Evolutionary conservation across 2,329 filamentous ascomycete species (phyloP), one percentile per base, ranked within the genome.

Genomic region (Diaporthe ampelina): DNA sequence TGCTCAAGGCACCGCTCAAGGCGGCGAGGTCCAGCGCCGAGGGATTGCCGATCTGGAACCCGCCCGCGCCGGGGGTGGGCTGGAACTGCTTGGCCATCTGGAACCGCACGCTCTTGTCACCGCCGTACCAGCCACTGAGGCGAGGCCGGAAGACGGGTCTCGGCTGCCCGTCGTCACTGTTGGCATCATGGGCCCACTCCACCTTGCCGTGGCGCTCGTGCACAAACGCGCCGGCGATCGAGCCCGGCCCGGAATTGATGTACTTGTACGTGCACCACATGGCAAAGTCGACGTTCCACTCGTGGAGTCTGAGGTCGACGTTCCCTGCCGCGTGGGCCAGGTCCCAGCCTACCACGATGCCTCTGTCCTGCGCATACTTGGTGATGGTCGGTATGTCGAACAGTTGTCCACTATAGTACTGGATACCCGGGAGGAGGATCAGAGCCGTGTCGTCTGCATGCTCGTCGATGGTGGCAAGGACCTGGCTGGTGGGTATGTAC

Each of bases 241-340:
- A 89, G 5, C 95, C 95, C 0, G 95, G 94, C 0, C 95, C 95
- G 35, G 92, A 91, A 81, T 97, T 97, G 81, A 97, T 89, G 85
- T 98, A 98, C 85, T 98, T 98, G 88, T 98, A 98, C 24, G 93
- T 95, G 83, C 95, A 98, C 95, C 95, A 98, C 71, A 90, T 94
- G 21, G 95, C 95, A 79, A 97, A 97, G 82, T 98, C 95, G 45
- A 97, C 94, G 77, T 94, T 89, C 95, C 95, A 98, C 78, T 96
- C 94, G 82, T 97, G 95, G 26, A 98, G 87, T 74, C 87, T 84
- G 24, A 98, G 84, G 54, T 93, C 91, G 2, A 97, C 94, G 80
- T 98, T 98, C 43, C 95, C 95, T 29, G 90, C 94, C 0, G 94
- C 94, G 82, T 97, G 95, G 0, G 95, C 95, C 35, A 97, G 91